Base-by-base conservation (phyloP, 768 basidiomycete genomes). In the Scleroderma citrinum region DNA sequence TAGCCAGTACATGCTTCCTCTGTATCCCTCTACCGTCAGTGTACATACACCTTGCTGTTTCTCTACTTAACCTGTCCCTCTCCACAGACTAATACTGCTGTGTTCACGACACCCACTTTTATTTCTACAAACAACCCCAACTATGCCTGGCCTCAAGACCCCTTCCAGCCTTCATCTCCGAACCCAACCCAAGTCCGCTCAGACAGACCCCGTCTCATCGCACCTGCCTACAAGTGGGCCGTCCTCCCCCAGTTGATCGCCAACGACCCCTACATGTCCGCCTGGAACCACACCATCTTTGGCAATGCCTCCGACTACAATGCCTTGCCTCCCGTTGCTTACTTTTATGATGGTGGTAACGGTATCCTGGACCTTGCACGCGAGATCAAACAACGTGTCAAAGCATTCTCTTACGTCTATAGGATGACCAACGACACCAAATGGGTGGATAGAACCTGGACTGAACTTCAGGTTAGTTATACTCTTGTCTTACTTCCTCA, bases 281-380 rank as follows among this genome's bases (percentile, higher is more conserved):
- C 69, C 51, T 98, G 95, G 95, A 96, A 99, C 66, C 75, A 76
- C 20, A 87, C 90, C 40, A 97, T 98, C 63, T 87, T 97, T 55
- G 73, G 66, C 45, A 97, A 98, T 68, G 96, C 93, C 13, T 80
- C 88, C 0, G 69, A 73, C n/a, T 92, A 86, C 61, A 80, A 75
- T 62, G 60, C 67, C 45, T 68, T 77, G 20, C 71, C 76, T n/a
- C 81, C 85, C 35, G 85, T 90, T 30, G 58, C 56, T 19, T 96
- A 97, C 65, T 66, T 70, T 54, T 65, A 79, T 60, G 96, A 99
- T 60, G 85, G 88, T 21, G 79, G 78, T 54, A 92, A 87, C 55
- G 96, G 96, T 60, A 92, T 98, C 30, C 76, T 99, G 24, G 96
- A 99, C 61, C 80, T 82, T 53, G 85, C 94, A 17, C 84, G 96